A percentile compares a stretch with the other conserved stretches of the same genome.
These are phyloP conservation scores for Trichosporon inkin DNA, from an alignment of 1,284 basidiomycete genomes.

Conservation along the genomic window DNA sequence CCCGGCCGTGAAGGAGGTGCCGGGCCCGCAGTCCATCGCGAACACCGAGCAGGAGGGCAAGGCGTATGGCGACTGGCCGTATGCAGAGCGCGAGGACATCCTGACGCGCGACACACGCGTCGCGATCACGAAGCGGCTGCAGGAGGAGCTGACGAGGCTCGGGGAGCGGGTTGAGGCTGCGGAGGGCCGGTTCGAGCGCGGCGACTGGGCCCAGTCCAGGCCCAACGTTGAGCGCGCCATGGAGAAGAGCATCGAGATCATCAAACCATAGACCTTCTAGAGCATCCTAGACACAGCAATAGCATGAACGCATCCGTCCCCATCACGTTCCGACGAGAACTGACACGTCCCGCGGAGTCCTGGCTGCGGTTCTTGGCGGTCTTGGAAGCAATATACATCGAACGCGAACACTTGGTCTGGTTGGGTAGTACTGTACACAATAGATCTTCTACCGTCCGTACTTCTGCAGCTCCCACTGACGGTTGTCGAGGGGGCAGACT, in stretches of 20 bases:
- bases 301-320: background rate
- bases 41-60: constrained; percentile 24
- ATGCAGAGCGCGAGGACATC: constrained; percentile 22
- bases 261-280: background rate
- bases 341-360: background rate
- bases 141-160: constrained; percentile 36
- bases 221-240: background rate
- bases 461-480: constrained; percentile 51
- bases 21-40: constrained; percentile 28
- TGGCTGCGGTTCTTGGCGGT: background rate
- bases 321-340: background rate
- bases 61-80: background rate
- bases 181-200: constrained; percentile 44
- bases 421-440: background rate
- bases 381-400: constrained; percentile 1
- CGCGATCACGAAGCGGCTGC: constrained; percentile 33
- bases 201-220: constrained; percentile 41
- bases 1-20: constrained; percentile 31
- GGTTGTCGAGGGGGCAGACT: constrained; percentile 95
- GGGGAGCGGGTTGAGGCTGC: constrained; percentile 42
- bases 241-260: background rate
- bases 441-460: constrained; percentile 44
- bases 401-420: background rate
- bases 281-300: background rate
- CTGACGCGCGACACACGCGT: constrained; percentile 26